phyloP scores from a whole-genome alignment of 164 flowering plant species.

The Vitis rupestris region DNA sequence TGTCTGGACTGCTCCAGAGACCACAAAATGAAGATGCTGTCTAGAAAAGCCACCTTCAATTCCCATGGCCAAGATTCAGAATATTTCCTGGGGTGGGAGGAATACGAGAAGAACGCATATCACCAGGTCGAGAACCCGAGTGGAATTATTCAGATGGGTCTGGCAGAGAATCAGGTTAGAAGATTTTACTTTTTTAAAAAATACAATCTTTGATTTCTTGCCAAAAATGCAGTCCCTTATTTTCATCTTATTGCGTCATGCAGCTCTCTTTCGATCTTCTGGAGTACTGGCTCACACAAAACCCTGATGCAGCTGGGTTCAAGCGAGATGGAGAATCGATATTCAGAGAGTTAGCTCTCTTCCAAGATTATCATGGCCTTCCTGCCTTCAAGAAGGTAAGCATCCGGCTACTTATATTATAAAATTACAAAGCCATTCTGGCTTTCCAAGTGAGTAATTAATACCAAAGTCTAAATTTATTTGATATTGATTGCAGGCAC shows the following conservation, averaged over 20 bases:
- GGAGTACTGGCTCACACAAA: constrained; percentile 58
- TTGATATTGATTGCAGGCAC: constrained; percentile 43
- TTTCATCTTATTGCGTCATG: constrained; percentile 1
- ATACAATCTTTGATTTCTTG: background rate
- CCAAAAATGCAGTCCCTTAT: background rate
- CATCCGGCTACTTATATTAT: too few relatives aligned
- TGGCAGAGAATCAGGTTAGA: constrained; percentile 77
- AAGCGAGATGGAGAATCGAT: constrained; percentile 53
- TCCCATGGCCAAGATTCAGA: constrained; percentile 77
- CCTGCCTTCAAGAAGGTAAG: constrained; percentile 66
- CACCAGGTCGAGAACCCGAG: constrained; percentile 43
- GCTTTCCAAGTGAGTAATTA: background rate
- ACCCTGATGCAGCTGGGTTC: constrained; percentile 63
- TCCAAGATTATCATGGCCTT: constrained; percentile 64
- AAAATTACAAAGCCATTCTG: too few relatives aligned
- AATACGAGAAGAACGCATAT: constrained; percentile 79
- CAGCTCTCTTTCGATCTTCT: constrained; percentile 70
- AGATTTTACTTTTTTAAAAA: background rate
- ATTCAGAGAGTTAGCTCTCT: constrained; percentile 70
- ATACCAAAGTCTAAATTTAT: background rate
- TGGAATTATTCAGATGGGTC: constrained; percentile 87
- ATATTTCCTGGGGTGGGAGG: constrained; percentile 79
- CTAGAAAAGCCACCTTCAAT: constrained; percentile 57
- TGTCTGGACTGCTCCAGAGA: background rate
- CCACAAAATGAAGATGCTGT: constrained; percentile 35